Evolutionary conservation across 2,329 filamentous ascomycete genomes (phyloP).

Genomic region (Fusarium sp.): DNA sequence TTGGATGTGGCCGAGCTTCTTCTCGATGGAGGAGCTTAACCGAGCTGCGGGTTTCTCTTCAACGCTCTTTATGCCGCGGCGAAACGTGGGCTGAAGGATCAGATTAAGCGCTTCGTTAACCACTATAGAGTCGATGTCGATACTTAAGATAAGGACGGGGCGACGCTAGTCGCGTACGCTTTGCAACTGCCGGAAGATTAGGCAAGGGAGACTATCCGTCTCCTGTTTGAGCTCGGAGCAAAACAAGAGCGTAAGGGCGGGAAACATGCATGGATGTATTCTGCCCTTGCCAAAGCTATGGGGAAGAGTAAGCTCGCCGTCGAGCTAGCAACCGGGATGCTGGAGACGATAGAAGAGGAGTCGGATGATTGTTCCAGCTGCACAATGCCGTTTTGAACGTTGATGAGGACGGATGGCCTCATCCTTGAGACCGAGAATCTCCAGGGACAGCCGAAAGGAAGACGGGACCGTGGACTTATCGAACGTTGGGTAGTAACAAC

Average conservation of each 20-base stretch:
- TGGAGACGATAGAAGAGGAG: background rate
- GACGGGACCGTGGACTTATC: background rate
- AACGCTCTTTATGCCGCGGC: background rate
- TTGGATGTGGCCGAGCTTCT: background rate
- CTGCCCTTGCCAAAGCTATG: background rate
- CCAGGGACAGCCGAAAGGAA: background rate
- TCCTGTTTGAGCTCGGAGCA: constrained; percentile 1
- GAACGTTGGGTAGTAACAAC: background rate
- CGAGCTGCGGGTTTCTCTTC: background rate
- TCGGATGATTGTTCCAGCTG: background rate
- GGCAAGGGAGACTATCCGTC: constrained; percentile 2
- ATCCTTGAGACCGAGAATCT: background rate
- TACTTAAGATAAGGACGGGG: background rate
- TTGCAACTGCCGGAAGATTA: background rate
- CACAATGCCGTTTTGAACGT: background rate
- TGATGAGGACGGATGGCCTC: background rate
- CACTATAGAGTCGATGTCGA: background rate
- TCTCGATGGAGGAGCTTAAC: background rate
- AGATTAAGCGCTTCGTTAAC: background rate
- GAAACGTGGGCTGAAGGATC: background rate
- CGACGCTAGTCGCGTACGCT: background rate
- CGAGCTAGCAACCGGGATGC: background rate
- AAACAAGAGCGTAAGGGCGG: background rate
- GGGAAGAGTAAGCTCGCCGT: accelerated
- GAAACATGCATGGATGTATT: background rate